Percentiles rank a stretch among this genome's conserved stretches.
phyloP scores from a whole-genome alignment of 257 asterid species.

The Paraleonurus japonicus region DNA sequence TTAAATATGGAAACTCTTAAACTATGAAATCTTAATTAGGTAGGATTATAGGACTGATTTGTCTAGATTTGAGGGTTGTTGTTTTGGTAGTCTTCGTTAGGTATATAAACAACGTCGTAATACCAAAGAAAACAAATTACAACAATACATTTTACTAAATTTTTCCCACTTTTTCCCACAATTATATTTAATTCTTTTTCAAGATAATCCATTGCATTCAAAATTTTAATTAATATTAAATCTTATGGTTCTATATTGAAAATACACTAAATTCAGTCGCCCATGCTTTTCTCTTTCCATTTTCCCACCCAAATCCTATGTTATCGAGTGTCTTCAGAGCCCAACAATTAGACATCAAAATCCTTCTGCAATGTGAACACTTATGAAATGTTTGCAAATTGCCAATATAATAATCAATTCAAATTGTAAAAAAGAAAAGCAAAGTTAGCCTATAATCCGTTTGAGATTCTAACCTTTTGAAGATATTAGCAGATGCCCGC shows the following conservation, averaged over 20 bases:
- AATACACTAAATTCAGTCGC: background rate
- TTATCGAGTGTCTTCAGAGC: background rate
- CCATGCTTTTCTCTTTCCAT: background rate
- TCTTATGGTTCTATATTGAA: background rate
- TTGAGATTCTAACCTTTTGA: conserved; percentile 68
- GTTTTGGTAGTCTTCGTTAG: background rate
- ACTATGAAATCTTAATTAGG: background rate
- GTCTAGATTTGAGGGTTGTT: background rate
- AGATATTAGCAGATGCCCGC: conserved; percentile 88
- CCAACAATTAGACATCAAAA: conserved; percentile 15
- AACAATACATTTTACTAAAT: background rate
- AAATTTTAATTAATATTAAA: background rate
- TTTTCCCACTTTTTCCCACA: background rate
- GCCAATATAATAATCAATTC: conserved; percentile 8
- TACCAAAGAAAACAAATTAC: background rate
- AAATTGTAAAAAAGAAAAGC: background rate
- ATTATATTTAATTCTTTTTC: background rate
- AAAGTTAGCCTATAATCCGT: background rate
- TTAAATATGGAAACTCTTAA: background rate
- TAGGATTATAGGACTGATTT: background rate
- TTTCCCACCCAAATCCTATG: background rate
- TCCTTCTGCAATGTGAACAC: background rate
- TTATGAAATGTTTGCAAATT: conserved; percentile 5
- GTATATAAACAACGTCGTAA: background rate
- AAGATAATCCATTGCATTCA: background rate